These are phyloP conservation scores for Symbiodinium natans DNA, from an alignment of 73 alveolate species.

Conservation along the genomic window DNA sequence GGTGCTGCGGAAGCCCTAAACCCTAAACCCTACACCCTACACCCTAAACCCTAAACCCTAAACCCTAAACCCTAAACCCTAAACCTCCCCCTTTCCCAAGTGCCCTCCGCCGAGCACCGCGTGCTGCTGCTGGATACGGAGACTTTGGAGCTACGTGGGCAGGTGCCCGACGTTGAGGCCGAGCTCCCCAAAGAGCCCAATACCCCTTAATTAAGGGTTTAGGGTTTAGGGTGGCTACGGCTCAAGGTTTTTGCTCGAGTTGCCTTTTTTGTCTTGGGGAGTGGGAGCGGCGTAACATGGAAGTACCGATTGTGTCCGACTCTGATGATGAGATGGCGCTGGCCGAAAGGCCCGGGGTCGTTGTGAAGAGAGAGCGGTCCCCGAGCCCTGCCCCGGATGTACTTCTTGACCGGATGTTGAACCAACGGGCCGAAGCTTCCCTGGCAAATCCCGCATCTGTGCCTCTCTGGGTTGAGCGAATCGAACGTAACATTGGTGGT, in stretches of 20 bases:
- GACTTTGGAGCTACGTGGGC: neutral
- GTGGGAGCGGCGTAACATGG: too few relatives aligned
- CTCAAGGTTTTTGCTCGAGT: too few relatives aligned
- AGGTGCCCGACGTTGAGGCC: slow-evolving; percentile 1
- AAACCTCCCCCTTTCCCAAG: neutral
- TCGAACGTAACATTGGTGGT: neutral
- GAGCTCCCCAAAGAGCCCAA: neutral
- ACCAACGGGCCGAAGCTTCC: neutral
- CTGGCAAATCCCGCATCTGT: neutral
- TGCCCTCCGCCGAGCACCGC: slow-evolving; percentile 12
- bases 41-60: too few relatives aligned
- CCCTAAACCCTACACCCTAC: too few relatives aligned
- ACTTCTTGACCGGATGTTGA: too few relatives aligned
- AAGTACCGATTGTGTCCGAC: neutral
- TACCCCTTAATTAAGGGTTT: too few relatives aligned
- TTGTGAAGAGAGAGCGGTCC: too few relatives aligned
- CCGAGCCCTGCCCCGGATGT: too few relatives aligned
- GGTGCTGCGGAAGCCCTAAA: too few relatives aligned
- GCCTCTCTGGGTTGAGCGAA: neutral
- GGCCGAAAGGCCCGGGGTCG: too few relatives aligned
- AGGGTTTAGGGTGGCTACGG: too few relatives aligned
- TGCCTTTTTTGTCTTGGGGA: neutral
- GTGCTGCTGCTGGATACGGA: slow-evolving; percentile 28
- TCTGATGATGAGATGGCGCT: neutral
- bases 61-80: neutral